phyloP scores from a whole-genome alignment of 2,329 filamentous ascomycete genomes.

The Beauveria caledonica region DNA sequence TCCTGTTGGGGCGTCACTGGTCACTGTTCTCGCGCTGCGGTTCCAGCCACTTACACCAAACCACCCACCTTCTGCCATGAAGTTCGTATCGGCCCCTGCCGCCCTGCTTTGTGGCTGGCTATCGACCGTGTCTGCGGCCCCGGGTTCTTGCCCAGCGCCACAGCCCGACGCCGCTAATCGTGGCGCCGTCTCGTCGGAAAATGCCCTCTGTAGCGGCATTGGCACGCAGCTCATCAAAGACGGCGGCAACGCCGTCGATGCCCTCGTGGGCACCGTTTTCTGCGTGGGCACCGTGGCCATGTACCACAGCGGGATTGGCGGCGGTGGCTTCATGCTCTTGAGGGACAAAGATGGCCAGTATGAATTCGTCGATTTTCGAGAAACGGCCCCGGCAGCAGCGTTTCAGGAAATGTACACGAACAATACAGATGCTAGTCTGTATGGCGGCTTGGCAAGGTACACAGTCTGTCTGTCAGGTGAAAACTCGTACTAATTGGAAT shows the following conservation, averaged over 20 bases:
- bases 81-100: neutral
- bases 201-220: constrained; percentile 48
- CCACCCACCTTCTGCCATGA: neutral
- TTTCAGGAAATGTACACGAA: constrained; percentile 75
- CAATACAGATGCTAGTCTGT: constrained; percentile 54
- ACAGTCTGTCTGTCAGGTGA: constrained; percentile 22
- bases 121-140: neutral
- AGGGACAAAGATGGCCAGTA: constrained; percentile 56
- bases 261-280: constrained; percentile 54
- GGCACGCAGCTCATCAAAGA: constrained; percentile 47
- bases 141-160: constrained; percentile 4
- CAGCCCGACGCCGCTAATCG: constrained; percentile 17
- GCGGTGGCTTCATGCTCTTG: constrained; percentile 74
- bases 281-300: constrained; percentile 57
- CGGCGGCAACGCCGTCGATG: constrained; percentile 61
- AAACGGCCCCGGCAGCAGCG: constrained; percentile 72
- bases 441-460: constrained; percentile 64
- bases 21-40: too few species aligned
- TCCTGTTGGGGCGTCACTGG: neutral
- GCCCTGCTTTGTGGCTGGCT: neutral
- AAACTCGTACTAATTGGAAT: neutral
- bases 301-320: constrained; percentile 65
- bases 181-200: constrained; percentile 56
- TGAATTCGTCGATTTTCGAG: constrained; percentile 78
- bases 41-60: neutral